A percentile compares a stretch with the other conserved stretches of the same genome.
phyloP scores from a whole-genome alignment of 768 basidiomycete genomes.

The Pulveroboletus ravenelii region DNA sequence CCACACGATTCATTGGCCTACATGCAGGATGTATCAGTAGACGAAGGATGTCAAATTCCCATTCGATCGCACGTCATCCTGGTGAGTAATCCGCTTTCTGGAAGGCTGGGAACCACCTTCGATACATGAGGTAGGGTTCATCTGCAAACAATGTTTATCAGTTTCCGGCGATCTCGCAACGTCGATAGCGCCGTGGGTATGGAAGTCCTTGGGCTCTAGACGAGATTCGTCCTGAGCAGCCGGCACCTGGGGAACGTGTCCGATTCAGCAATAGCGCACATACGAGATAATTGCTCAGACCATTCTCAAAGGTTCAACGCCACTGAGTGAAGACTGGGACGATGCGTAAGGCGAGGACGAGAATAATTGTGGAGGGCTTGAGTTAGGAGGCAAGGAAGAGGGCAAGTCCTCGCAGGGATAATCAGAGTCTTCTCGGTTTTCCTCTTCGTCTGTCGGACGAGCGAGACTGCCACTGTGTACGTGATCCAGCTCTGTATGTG shows the following conservation, averaged over 20 bases:
- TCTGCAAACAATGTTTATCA: neutral
- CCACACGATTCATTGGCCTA: slow-evolving; percentile 9
- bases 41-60: neutral
- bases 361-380: slow-evolving; percentile 44
- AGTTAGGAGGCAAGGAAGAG: slow-evolving; percentile 37
- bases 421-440: slow-evolving; percentile 2
- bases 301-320: slow-evolving; percentile 8
- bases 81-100: slow-evolving; percentile 7
- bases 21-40: slow-evolving; percentile 3
- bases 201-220: neutral
- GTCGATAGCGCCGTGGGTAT: neutral
- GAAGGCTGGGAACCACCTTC: neutral
- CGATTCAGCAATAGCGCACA: neutral
- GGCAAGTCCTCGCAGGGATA: slow-evolving; percentile 4
- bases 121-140: neutral
- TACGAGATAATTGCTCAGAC: slow-evolving; percentile 7
- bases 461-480: neutral
- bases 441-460: slow-evolving; percentile 1
- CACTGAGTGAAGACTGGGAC: slow-evolving; percentile 28
- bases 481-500: neutral
- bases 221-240: neutral
- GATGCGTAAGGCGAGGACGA: slow-evolving; percentile 39
- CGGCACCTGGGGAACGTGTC: neutral
- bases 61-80: slow-evolving; percentile 13
- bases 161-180: neutral